Conservation (phyloP, 2,329 filamentous ascomycete species). For the Daldinia sp. region DNA sequence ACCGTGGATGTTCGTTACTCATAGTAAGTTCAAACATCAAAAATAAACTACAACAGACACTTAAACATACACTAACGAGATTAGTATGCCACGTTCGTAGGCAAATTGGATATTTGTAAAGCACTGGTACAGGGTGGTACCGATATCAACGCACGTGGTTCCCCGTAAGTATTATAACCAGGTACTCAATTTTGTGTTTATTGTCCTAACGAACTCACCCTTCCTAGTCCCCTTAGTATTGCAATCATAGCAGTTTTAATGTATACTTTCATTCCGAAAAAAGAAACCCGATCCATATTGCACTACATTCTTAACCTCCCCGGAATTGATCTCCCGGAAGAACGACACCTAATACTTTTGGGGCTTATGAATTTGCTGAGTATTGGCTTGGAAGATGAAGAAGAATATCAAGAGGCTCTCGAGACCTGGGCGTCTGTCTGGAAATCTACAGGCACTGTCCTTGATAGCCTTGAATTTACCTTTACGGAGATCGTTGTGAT, state of each 20-base stretch:
- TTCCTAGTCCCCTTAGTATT: not conserved
- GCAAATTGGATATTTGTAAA: conserved; percentile 28
- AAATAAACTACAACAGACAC: not conserved
- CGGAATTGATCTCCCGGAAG: conserved; percentile 15
- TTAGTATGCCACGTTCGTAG: not conserved
- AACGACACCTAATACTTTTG: not conserved
- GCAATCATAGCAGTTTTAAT: not conserved
- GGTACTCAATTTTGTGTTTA: not conserved
- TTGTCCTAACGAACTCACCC: conserved; percentile 1
- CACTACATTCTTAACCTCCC: conserved; percentile 21
- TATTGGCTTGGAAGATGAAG: not conserved
- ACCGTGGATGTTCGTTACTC: not conserved
- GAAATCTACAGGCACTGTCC: conserved; percentile 16
- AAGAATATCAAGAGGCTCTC: not conserved
- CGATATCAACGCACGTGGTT: conserved; percentile 22
- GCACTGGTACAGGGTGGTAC: conserved; percentile 34
- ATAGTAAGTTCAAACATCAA: conserved; percentile 15
- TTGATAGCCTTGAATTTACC: not conserved
- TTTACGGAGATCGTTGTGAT: conserved; percentile 4
- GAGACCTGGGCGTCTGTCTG: conserved; percentile 19
- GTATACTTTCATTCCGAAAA: accelerated
- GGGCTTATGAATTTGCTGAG: not conserved
- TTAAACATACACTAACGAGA: conserved; percentile 6
- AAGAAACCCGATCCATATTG: conserved; percentile 10
- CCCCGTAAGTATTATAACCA: not conserved